Conservation (phyloP, 192 early-diverging fungal genomes). For the Mortierella antarctica region DNA sequence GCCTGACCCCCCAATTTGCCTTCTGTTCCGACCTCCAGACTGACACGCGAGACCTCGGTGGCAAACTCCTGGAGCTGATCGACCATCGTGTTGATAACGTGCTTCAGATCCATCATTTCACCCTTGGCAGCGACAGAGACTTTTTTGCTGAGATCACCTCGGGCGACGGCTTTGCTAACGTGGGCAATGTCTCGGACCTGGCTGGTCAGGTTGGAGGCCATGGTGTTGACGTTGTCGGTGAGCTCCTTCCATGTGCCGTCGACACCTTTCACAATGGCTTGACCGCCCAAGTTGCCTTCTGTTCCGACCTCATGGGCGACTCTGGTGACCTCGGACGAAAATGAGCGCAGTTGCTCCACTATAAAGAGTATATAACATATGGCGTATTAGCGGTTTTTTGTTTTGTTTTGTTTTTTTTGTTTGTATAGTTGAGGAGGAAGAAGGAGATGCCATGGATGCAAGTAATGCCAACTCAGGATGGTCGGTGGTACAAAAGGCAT, state of each 20-base stretch:
- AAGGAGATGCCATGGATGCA: no score
- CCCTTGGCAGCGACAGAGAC: slow-evolving; percentile 64
- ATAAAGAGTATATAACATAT: background rate
- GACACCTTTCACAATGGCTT: slow-evolving; percentile 66
- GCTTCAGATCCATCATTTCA: slow-evolving; percentile 65
- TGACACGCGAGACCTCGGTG: slow-evolving; percentile 65
- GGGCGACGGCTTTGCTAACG: slow-evolving; percentile 68
- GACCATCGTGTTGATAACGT: slow-evolving; percentile 68
- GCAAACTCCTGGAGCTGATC: slow-evolving; percentile 65
- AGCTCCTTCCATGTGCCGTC: slow-evolving; percentile 72
- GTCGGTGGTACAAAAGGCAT: no score
- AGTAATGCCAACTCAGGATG: no score
- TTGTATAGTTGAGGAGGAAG: no score
- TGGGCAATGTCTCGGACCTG: slow-evolving; percentile 72
- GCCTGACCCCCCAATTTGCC: slow-evolving; percentile 66
- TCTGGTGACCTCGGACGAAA: slow-evolving; percentile 68
- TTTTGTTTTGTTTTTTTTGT: no score
- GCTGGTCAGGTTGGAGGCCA: slow-evolving; percentile 68
- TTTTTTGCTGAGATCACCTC: slow-evolving; percentile 64
- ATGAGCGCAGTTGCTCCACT: slow-evolving; percentile 63
- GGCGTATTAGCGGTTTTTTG: no score
- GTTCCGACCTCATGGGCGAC: slow-evolving; percentile 76
- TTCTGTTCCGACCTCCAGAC: slow-evolving; percentile 65
- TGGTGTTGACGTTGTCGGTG: slow-evolving; percentile 72
- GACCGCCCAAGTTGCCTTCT: slow-evolving; percentile 72